Evolutionary conservation across 768 basidiomycete species (phyloP), one percentile per base, ranked within the genome.

Genomic region (Collybia nuda): DNA sequence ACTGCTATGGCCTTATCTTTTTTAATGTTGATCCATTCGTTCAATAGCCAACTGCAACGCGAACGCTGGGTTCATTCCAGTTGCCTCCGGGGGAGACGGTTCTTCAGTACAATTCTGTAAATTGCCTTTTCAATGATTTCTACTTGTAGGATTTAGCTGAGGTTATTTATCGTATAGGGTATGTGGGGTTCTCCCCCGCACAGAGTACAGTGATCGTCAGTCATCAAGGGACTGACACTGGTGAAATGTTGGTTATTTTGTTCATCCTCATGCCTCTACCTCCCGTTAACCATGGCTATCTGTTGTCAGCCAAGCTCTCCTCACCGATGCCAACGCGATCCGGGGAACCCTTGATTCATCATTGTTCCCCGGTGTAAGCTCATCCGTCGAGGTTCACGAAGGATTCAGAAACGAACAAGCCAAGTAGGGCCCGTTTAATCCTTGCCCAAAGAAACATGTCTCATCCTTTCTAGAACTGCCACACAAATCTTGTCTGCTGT

Each of bases 71-170:
- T 79, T 80, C 50, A 61, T 68, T 12, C 74, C 75, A 6, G 61
- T 69, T 2, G 74, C 73, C 5, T 72, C 77, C 15, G 78, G 79
- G 9, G 77, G 78, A 6, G 66, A 78, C 47, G 77, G 74, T 14
- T 44, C 45, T 14, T 40, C 38, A 7, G 58, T 68, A 24, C 74
- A 75, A 52, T 74, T 62, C 50, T 80, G 79, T 74, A 37, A n/a
- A n/a, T n/a, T 51, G 66, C 53, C 36, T 22, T 24, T 35, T 19
- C 29, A 28, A 12, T 1, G 17, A 47, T 8, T n/a, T 19, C 24
- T 37, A n/a, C 17, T 22, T 1, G 21, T 29, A 12, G 32, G 18
- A 40, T 44, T 1, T 15, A n/a, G 28, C 23, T 52, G 9, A 40
- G 12, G 32, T 6, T 17, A 3, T n/a, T 18, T n/a, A 7, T 18